Percentiles rank a stretch among this genome's conserved stretches.
Evolutionary conservation across 495 filamentous ascomycete genomes (phyloP).

Genomic region (Hyaloscypha hepaticicola): DNA sequence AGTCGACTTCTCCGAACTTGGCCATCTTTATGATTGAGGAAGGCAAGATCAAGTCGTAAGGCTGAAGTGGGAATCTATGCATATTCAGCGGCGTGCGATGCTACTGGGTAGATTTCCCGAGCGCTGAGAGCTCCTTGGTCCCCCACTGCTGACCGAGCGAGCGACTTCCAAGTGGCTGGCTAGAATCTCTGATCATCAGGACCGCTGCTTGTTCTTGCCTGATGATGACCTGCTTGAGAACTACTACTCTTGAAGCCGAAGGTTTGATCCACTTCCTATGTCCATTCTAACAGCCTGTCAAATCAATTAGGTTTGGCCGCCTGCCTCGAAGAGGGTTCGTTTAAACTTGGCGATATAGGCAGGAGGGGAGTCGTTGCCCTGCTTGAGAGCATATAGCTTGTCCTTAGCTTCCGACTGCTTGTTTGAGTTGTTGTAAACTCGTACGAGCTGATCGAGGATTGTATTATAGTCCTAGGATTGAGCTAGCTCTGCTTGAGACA

Average conservation of each 20-base stretch:
- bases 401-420: not conserved
- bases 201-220: not conserved
- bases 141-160: not conserved
- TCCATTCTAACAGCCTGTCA: no score
- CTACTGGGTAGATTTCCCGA: not conserved
- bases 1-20: not conserved
- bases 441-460: no score
- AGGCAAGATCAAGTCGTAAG: not conserved
- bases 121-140: not conserved
- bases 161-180: not conserved
- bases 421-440: not conserved
- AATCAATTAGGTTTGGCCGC: no score
- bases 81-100: not conserved
- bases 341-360: not conserved
- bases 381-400: not conserved
- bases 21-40: not conserved
- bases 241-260: no score
- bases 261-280: no score
- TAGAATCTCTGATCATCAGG: not conserved
- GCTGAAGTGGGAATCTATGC: not conserved
- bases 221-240: not conserved
- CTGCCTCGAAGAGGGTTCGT: no score
- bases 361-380: not conserved
- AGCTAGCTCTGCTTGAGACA: no score
- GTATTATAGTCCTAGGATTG: no score